Base-by-base conservation (phyloP, 257 asterid species). In the Paulownia fortunei region DNA sequence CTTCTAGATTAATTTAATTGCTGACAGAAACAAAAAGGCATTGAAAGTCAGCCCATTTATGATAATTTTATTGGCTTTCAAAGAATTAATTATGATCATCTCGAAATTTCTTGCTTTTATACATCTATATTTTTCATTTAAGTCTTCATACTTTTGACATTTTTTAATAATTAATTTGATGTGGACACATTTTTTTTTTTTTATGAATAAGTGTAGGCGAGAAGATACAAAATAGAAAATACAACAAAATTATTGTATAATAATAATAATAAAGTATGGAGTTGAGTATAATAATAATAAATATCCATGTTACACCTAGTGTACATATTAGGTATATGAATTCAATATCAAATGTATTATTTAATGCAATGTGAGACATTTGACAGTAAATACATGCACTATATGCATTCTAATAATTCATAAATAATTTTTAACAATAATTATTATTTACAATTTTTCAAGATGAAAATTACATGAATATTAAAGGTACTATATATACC, bases 11-110 rank as follows among this genome's bases (percentile, higher is more conserved):
- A 23, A 61, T 49, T 13, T 21, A 47, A 76, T 51, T 13, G 32
- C 11, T 16, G 49, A 63, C 6, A 64, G 16, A 52, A 69, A 59
- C 39, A 49, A 46, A 61, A 41, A 27, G 36, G 46, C 0, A 24
- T 7, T 11, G 1, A 46, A 34, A 64, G 80, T 76, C 80, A 49
- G 12, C 66, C 41, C 18, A 21, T 49, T 65, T 76, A 51, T 74
- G 34, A 47, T 61, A 74, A 2, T 26, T 39, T 36, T 52, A 60
- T 4, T 34, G 2, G 24, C 44, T 52, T 61, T 64, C 73, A 76
- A 76, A 23, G 37, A 12, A 32, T 13, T 19, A 36, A 63, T 42
- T 34, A 34, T 74, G 47, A 11, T 15, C 12, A 44, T 44, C 37
- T 0, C 11, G 21, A 30, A 46, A 3, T 61, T 75, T 30, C 30